Evolutionary conservation across 2,329 filamentous ascomycete genomes (phyloP).

Genomic region (Fusarium acutatum): DNA sequence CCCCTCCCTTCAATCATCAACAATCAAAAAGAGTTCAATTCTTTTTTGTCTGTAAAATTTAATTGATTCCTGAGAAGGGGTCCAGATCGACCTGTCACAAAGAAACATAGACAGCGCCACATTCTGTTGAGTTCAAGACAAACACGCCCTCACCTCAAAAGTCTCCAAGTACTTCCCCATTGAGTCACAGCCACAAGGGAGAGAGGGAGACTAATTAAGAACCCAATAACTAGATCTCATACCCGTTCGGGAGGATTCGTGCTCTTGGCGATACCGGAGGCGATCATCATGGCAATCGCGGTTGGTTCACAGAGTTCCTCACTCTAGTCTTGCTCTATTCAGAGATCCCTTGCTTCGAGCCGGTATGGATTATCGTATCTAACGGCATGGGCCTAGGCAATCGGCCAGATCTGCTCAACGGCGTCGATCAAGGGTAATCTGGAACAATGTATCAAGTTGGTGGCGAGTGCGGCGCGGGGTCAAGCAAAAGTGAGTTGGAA

Average conservation of each 20-base stretch:
- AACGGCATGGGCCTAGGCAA: constrained; percentile 63
- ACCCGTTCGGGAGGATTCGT: not conserved
- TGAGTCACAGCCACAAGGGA: constrained; percentile 7
- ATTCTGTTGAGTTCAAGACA: not conserved
- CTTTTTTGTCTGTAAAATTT: not conserved
- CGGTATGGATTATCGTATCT: constrained; percentile 15
- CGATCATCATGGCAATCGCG: constrained; percentile 39
- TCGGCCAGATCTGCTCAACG: constrained; percentile 91
- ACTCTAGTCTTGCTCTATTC: not conserved
- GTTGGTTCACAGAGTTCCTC: constrained; percentile 23
- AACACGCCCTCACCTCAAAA: not conserved
- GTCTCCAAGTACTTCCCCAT: not conserved
- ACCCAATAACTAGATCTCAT: constrained; percentile 9
- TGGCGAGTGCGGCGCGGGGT: constrained; percentile 75
- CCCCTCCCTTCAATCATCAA: constrained; percentile 18
- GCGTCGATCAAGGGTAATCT: constrained; percentile 81
- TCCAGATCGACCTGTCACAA: not conserved
- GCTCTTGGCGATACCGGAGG: constrained; percentile 1
- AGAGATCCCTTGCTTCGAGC: constrained; percentile 20
- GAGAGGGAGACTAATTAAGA: not conserved
- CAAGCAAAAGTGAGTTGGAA: constrained; percentile 75
- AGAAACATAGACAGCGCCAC: not conserved
- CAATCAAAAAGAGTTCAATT: not conserved
- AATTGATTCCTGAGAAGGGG: not conserved
- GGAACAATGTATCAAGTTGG: constrained; percentile 75